Evolutionary conservation across 495 filamentous ascomycete species (phyloP), one percentile per base, ranked within the genome.

Genomic region (Thozetella sp.): DNA sequence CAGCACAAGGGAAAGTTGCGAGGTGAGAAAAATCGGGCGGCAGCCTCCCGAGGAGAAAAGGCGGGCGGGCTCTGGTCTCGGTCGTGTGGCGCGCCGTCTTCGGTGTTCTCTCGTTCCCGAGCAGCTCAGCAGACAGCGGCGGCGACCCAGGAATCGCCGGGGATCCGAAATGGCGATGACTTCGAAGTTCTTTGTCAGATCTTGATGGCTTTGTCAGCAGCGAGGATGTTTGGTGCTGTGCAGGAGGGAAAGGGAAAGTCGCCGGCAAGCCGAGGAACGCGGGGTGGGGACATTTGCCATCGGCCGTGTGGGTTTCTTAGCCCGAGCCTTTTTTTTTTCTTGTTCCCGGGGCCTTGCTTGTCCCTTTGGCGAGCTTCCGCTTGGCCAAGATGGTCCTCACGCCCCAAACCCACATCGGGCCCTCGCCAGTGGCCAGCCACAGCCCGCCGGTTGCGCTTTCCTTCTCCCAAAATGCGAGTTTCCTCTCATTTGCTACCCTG

Each of bases 191-290:
- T 63, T 63, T 56, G 61, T 63, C 56, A 63, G 53, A 57, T 53
- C 12, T 59, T 22, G 27, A 43, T 22, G 59, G 61, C 61, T 63
- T 63, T 63, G 61, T 63, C 61, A 63, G 61, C 61, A 63, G 34
- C 13, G 24, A 20, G n/a, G n/a, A n/a, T 10, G 12, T 48, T 48
- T 48, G 43, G 43, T 48, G 43, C 43, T n/a, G 9, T 19, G 43
- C 43, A 48, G 43, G 43, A 19, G 43, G 43, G 20, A 48, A 48
- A 20, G 12, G 43, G 43, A n/a, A 48, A 48, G 43, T 13, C 43
- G 43, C 43, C 43, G 9, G 43, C 9, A 15, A n/a, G 43, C 43
- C 43, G 43, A 48, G n/a, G 43, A 10, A n/a, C 43, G 43, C 43
- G 43, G n/a, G 43, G 43, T 48, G 43, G 43, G 43, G 43, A 48